These are phyloP conservation scores for grape (Vitis vinifera) DNA, from an alignment of 164 flowering plant genomes.

Conservation along the genomic window DNA sequence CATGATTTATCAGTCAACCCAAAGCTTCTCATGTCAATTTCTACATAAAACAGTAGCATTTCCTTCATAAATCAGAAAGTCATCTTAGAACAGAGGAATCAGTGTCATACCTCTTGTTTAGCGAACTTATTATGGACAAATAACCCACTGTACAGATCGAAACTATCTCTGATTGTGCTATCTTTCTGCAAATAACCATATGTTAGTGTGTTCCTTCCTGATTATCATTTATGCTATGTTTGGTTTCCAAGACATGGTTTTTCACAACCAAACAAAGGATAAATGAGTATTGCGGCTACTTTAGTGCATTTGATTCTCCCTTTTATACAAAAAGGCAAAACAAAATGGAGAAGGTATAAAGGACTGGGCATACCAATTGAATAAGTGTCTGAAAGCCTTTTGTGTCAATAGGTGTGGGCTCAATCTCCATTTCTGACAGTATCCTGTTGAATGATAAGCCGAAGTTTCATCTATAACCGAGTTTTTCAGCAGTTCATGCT, in stretches of 20 bases:
- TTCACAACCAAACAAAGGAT: too few relatives aligned
- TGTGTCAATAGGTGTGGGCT: constrained; percentile 65
- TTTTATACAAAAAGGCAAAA: not conserved
- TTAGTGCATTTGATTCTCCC: too few relatives aligned
- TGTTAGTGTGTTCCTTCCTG: not conserved
- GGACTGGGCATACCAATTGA: constrained; percentile 45
- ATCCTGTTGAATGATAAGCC: constrained; percentile 28
- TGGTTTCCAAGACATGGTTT: not conserved
- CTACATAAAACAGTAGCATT: not conserved
- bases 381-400: constrained; percentile 60
- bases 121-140: constrained; percentile 63
- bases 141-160: constrained; percentile 63
- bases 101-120: constrained; percentile 46
- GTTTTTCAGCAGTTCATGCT: not conserved
- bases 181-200: constrained; percentile 46
- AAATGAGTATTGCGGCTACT: too few relatives aligned
- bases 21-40: too few relatives aligned
- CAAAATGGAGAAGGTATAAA: not conserved
- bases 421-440: constrained; percentile 52
- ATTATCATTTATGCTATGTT: not conserved
- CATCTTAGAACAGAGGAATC: not conserved
- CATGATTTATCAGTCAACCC: not conserved
- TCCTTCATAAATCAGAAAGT: not conserved
- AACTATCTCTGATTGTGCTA: constrained; percentile 46
- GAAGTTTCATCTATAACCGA: not conserved